Evolutionary conservation across 768 basidiomycete genomes (phyloP).

Genomic region (Tricholoma matsutake): DNA sequence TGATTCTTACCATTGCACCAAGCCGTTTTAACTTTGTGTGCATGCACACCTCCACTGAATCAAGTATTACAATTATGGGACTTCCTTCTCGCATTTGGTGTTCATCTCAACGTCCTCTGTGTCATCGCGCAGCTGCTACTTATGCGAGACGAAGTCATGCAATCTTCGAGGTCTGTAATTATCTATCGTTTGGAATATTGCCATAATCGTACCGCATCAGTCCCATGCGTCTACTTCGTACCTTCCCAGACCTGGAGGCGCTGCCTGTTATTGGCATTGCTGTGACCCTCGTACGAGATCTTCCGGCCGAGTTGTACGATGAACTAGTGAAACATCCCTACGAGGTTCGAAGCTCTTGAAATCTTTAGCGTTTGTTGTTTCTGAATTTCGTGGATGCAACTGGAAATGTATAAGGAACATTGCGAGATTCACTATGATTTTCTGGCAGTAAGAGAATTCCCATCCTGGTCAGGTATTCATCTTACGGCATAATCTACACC

Average conservation of each 20-base stretch:
- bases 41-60: conserved; percentile 93
- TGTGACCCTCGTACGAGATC: conserved; percentile 89
- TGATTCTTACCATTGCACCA: conserved; percentile 3
- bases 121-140: conserved; percentile 93
- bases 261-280: conserved; percentile 87
- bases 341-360: conserved; percentile 37
- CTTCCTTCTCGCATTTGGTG: conserved; percentile 93
- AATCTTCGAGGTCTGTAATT: conserved; percentile 63
- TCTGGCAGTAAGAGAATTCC: too few relatives aligned
- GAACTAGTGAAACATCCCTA: conserved; percentile 89
- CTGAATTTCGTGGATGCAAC: neutral
- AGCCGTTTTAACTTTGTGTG: conserved; percentile 95
- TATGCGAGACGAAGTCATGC: conserved; percentile 89
- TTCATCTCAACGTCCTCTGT: conserved; percentile 94
- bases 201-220: conserved; percentile 38
- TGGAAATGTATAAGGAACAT: neutral
- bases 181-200: neutral
- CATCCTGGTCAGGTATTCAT: neutral
- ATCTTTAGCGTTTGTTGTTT: conserved; percentile 1
- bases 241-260: conserved; percentile 90
- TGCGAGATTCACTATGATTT: neutral
- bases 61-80: conserved; percentile 97
- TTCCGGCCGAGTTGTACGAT: conserved; percentile 83
- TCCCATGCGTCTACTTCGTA: conserved; percentile 92
- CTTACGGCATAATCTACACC: conserved; percentile 21